Evolutionary conservation across 2,329 filamentous ascomycete species (phyloP), one percentile per base, ranked within the genome.

Genomic region (Aspergillus aculeatinus): DNA sequence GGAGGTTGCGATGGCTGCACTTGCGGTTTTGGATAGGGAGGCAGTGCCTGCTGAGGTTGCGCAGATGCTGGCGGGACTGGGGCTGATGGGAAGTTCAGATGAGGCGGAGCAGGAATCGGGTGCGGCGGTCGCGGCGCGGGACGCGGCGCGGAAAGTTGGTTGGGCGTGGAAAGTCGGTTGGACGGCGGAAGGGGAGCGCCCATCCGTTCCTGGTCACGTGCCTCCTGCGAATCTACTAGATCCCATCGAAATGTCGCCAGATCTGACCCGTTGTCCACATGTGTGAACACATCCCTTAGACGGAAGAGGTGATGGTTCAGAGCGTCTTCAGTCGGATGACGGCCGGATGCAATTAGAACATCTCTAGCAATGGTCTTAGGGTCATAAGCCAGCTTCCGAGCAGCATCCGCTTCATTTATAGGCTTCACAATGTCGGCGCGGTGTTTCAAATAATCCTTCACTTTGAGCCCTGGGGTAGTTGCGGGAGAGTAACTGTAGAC

Each of bases 341-440:
- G 82, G 16, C 85, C 85, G 12, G 85, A 80, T 16, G 85, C 83
- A 53, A 89, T 81, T 11, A 89, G 75, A 6, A 90, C 80, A 68
- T 89, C 86, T 54, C 85, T 77, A 4, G 86, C 87, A 61, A 89
- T 87, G 0, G 85, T 89, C 49, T 81, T 79, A 1, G 83, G 80
- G 67, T 89, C 81, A 67, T 89, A 89, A 16, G 73, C 78, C 5
- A 78, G 78, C 61, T 82, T 82, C 27, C 78, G 60, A 5, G 76
- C 61, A 3, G 76, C 74, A 53, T 80, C 72, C 25, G 63, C 62
- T 53, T 68, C 66, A 3, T 75, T 68, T 16, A 87, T 67, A 0
- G 76, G 75, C 62, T 81, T 76, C 4, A 82, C 79, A 39, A 82
- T 67, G 50, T 75, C 68, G 57, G 64, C 4, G 62, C 75, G 68